Conservation (phyloP, 31 red algal species). For the Porphyra umbilicalis region DNA sequence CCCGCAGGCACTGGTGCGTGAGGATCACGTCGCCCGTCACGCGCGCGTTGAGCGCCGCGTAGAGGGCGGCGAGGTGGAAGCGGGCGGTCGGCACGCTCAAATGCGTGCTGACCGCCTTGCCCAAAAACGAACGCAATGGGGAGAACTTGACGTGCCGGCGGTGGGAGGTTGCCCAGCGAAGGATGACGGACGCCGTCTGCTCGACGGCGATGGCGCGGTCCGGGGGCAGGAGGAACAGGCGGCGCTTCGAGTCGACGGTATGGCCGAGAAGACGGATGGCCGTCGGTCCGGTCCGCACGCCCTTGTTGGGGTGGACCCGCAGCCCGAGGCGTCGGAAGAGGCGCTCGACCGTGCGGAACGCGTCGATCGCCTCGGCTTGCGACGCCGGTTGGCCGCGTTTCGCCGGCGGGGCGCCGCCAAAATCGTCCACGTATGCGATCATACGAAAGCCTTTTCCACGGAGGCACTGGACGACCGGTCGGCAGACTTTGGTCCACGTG, state of each 20-base stretch:
- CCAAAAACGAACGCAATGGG: background rate
- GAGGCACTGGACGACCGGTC: conserved; percentile 11
- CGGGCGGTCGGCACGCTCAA: background rate
- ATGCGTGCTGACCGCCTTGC: background rate
- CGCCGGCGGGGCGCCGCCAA: background rate
- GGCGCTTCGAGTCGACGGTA: background rate
- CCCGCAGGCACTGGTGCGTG: background rate
- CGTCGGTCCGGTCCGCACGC: background rate
- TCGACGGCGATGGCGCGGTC: background rate
- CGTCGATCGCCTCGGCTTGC: background rate
- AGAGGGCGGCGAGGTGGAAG: background rate
- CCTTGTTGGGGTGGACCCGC: background rate
- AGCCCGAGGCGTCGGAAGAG: background rate
- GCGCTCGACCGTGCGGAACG: background rate
- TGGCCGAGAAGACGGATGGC: background rate
- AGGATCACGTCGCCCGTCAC: background rate
- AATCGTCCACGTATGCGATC: background rate
- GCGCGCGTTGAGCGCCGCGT: background rate
- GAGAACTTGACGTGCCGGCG: background rate
- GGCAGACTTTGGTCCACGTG: conserved; percentile 20
- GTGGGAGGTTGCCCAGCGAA: background rate
- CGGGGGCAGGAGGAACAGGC: background rate
- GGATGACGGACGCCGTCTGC: background rate
- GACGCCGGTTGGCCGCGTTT: background rate
- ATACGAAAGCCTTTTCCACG: background rate